Evolutionary conservation across 2,329 filamentous ascomycete species (phyloP), one percentile per base, ranked within the genome.

Genomic region (Beauveria sp.): DNA sequence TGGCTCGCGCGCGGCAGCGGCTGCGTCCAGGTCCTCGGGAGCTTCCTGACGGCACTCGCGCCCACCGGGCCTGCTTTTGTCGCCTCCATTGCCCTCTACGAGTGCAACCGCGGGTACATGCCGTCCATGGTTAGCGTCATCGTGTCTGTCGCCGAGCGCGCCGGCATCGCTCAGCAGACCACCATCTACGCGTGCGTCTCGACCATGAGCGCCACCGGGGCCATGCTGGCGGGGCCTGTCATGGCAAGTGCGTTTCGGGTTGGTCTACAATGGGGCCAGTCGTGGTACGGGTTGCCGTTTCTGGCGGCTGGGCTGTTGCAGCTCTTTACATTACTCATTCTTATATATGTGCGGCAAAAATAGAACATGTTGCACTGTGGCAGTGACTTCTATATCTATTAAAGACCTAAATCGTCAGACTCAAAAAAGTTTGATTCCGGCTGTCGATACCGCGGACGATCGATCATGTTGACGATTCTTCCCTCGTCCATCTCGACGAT

Each of bases 281-380:
- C 60, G 14, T 61, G 60, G 60, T 61, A 61, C 22, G 60, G 60
- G 7, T 8, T 61, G 52, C 53, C 52, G 4, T 61, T 61, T 18
- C 22, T 61, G 34, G 60, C 55, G 3, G 61, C 61, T 3, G 61
- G 56, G 1, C 7, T 55, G 9, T n/a, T 62, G 40, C 61, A 62
- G 43, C 18, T 62, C 16, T 34, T 40, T 12, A 42, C 61, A 6
- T 24, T 54, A 9, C 34, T 42, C 8, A 59, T 62, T 34, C 54
- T 62, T 4, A 18, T 62, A 16, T 58, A 20, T 6, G 61, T 59
- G 20, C 55, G 55, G 28, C 50, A 50, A 22, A 62, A 62, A 12
- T 54, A 59, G 24, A 38, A 12, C 18, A 38, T 18, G 34, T 14
- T 8, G 5, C 18, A 26, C 4, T 16, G 12, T 3, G 9, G 12